Evolutionary conservation across 106 monocot genomes (phyloP).

Genomic region (Dendrobium huoshanense): DNA sequence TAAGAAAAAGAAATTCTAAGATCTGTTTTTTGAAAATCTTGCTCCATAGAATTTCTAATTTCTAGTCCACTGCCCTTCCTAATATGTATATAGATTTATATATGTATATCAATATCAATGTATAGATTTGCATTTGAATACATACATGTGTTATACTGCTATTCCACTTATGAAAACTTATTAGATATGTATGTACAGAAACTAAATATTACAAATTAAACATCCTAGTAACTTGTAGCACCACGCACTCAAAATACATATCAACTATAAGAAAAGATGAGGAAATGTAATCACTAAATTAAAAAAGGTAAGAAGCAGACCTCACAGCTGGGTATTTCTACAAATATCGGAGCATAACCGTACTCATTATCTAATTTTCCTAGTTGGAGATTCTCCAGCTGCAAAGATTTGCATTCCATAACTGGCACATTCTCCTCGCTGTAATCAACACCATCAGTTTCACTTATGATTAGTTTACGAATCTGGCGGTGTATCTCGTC

Average conservation of each 20-base stretch:
- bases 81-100: slow-evolving; percentile 1
- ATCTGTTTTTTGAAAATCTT: no score
- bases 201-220: neutral
- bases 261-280: neutral
- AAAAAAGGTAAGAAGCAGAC: neutral
- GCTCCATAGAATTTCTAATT: no score
- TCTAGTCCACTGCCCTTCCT: no score
- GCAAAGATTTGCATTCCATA: slow-evolving; percentile 9
- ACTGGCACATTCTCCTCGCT: slow-evolving; percentile 10
- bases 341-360: neutral
- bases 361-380: neutral
- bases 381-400: neutral
- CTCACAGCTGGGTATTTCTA: neutral
- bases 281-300: neutral
- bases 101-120: neutral
- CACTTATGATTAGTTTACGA: slow-evolving; percentile 22
- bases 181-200: neutral
- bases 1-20: no score
- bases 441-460: slow-evolving; percentile 8
- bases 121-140: neutral
- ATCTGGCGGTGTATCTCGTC: slow-evolving; percentile 36
- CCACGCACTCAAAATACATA: neutral
- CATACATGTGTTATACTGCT: neutral
- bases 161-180: neutral
- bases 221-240: neutral